phyloP scores from a whole-genome alignment of 345 rosid genomes.

The Brassica juncea region DNA sequence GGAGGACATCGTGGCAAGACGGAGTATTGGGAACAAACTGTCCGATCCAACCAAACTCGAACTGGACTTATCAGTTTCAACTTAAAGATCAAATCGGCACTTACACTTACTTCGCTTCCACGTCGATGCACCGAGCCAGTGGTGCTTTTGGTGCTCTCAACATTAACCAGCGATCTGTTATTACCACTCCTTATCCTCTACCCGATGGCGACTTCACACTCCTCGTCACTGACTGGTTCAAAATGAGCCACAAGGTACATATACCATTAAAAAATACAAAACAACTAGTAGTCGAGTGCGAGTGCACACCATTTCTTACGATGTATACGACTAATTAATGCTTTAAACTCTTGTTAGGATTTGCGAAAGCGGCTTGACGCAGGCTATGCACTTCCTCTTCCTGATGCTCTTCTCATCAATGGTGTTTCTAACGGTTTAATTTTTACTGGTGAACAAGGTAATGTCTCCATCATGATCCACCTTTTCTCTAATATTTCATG shows the following conservation, averaged over 20 bases:
- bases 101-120: conserved; percentile 69
- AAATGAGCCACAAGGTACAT: conserved; percentile 56
- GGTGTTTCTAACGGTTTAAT: conserved; percentile 45
- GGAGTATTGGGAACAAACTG: conserved; percentile 90
- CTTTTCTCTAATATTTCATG: neutral
- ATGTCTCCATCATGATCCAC: neutral
- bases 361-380: conserved; percentile 50
- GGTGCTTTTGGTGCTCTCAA: conserved; percentile 75
- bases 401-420: conserved; percentile 74
- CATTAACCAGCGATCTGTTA: conserved; percentile 51
- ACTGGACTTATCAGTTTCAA: conserved; percentile 86
- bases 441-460: conserved; percentile 66
- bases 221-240: conserved; percentile 71
- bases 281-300: no score
- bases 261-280: neutral
- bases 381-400: conserved; percentile 51
- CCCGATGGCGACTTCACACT: conserved; percentile 67
- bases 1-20: conserved; percentile 80
- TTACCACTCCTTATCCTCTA: conserved; percentile 56
- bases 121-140: conserved; percentile 59
- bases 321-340: neutral
- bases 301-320: no score
- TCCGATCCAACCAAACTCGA: conserved; percentile 67
- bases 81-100: conserved; percentile 81
- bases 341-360: conserved; percentile 38